Conservation (phyloP, 2,329 filamentous ascomycete species). For the Metarhizium sp. region DNA sequence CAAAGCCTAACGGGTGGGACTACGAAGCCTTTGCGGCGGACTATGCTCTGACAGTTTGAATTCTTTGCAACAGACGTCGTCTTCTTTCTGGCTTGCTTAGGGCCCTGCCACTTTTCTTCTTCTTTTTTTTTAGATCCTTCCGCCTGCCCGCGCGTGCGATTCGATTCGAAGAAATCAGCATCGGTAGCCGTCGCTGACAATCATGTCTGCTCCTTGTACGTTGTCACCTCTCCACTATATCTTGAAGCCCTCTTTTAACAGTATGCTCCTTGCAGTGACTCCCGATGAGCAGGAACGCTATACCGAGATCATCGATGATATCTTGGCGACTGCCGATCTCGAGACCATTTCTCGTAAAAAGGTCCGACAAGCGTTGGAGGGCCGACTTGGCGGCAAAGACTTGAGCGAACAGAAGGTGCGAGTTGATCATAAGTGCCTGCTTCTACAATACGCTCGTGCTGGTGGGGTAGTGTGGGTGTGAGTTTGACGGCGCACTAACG, state of each 20-base stretch:
- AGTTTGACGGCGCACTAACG: neutral
- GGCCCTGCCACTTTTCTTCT: neutral
- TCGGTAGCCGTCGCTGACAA: conserved; percentile 1
- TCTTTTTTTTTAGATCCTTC: neutral
- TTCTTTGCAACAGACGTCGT: neutral
- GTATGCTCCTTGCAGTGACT: conserved; percentile 30
- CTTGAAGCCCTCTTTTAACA: neutral
- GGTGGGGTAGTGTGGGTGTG: neutral
- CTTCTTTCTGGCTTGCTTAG: neutral
- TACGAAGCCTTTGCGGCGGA: conserved; percentile 2
- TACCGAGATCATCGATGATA: conserved; percentile 50
- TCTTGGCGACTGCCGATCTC: conserved; percentile 48
- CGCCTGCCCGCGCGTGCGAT: neutral
- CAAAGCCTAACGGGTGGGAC: neutral
- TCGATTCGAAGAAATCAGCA: neutral
- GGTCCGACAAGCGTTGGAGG: conserved; percentile 48
- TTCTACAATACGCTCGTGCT: neutral
- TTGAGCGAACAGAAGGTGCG: conserved; percentile 49
- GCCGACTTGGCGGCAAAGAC: conserved; percentile 45
- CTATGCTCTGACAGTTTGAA: conserved; percentile 9
- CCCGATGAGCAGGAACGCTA: conserved; percentile 41
- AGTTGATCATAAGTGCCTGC: too few species aligned
- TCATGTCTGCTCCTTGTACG: conserved; percentile 17
- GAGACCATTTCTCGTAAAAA: conserved; percentile 56
- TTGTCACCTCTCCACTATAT: neutral